These are phyloP conservation scores for Bipolaris oryzae DNA, from an alignment of 2,329 filamentous ascomycete genomes.

Conservation along the genomic window DNA sequence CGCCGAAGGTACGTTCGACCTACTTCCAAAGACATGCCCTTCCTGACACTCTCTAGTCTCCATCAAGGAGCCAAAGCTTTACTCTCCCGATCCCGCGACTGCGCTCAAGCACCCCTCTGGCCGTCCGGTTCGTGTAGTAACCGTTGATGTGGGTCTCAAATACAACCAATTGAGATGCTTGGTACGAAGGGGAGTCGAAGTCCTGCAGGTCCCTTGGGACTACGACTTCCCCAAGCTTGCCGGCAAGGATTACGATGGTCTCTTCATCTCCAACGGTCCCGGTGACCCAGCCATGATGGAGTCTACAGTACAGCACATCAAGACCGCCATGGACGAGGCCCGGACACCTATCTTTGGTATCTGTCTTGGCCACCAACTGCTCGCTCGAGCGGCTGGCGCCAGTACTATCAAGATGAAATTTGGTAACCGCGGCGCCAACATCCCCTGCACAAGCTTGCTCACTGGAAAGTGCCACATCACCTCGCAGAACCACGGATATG, in stretches of 20 bases:
- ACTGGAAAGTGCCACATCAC: constrained; percentile 98
- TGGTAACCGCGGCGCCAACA: constrained; percentile 97
- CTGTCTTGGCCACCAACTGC: constrained; percentile 91
- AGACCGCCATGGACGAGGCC: constrained; percentile 75
- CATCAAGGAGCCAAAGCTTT: constrained; percentile 82
- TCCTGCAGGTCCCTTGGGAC: constrained; percentile 94
- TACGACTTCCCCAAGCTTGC: constrained; percentile 82
- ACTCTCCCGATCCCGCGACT: constrained; percentile 72
- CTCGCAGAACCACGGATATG: constrained; percentile 97
- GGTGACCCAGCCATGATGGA: constrained; percentile 90
- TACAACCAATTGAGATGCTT: constrained; percentile 97
- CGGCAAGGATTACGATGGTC: constrained; percentile 86
- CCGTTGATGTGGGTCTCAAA: constrained; percentile 96
- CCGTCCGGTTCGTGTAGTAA: constrained; percentile 83
- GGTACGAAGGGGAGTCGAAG: constrained; percentile 87
- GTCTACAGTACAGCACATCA: constrained; percentile 78
- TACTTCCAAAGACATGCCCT: constrained; percentile 8
- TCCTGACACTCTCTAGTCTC: constrained; percentile 70
- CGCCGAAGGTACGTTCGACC: constrained; percentile 72
- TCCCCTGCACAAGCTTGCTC: constrained; percentile 93
- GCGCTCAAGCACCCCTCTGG: constrained; percentile 87
- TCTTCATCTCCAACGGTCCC: constrained; percentile 97
- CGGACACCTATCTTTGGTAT: constrained; percentile 93
- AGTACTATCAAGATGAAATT: constrained; percentile 97
- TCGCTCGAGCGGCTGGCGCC: constrained; percentile 86